A percentile compares a stretch with the other conserved stretches of the same genome.
These are phyloP conservation scores for Rhizophagus prolifer DNA, from an alignment of 192 early-diverging fungal genomes.

Conservation along the genomic window DNA sequence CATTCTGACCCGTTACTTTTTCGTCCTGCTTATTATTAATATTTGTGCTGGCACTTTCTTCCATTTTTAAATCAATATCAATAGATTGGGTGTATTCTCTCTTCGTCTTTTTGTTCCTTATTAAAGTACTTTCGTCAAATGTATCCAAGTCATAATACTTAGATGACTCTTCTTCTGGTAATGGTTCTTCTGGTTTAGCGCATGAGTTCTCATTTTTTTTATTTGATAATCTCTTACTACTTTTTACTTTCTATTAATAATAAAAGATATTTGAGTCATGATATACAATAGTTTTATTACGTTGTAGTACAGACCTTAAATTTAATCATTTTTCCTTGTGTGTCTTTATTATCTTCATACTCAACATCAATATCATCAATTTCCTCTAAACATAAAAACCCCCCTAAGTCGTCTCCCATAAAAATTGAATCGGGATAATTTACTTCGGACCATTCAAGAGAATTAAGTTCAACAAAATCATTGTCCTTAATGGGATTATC, in stretches of 20 bases:
- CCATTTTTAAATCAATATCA: constrained; percentile 29
- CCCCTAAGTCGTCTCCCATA: constrained; percentile 61
- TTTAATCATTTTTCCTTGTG: constrained; percentile 69
- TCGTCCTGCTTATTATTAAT: constrained; percentile 6
- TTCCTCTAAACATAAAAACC: constrained; percentile 87
- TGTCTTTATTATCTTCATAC: constrained; percentile 59
- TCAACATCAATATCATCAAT: constrained; percentile 80
- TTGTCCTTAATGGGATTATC: background rate
- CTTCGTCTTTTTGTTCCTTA: background rate
- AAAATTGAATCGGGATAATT: constrained; percentile 17
- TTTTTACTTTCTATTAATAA: constrained; percentile 10
- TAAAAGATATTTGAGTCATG: too few species aligned
- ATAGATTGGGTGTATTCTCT: background rate
- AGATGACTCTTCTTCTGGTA: constrained; percentile 44
- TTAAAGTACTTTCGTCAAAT: constrained; percentile 63
- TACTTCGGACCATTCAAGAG: constrained; percentile 18
- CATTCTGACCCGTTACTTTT: constrained; percentile 6
- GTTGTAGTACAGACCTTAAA: constrained; percentile 57
- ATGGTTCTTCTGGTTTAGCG: constrained; percentile 50
- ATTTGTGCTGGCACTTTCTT: constrained; percentile 18
- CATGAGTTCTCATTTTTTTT: constrained; percentile 36
- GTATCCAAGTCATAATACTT: constrained; percentile 77
- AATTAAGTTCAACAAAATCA: constrained; percentile 2
- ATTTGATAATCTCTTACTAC: constrained; percentile 19
- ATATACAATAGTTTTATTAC: too few species aligned